Evolutionary conservation across 208 protist species (phyloP), one percentile per base, ranked within the genome.

Genomic region (Crithidia fasciculata): DNA sequence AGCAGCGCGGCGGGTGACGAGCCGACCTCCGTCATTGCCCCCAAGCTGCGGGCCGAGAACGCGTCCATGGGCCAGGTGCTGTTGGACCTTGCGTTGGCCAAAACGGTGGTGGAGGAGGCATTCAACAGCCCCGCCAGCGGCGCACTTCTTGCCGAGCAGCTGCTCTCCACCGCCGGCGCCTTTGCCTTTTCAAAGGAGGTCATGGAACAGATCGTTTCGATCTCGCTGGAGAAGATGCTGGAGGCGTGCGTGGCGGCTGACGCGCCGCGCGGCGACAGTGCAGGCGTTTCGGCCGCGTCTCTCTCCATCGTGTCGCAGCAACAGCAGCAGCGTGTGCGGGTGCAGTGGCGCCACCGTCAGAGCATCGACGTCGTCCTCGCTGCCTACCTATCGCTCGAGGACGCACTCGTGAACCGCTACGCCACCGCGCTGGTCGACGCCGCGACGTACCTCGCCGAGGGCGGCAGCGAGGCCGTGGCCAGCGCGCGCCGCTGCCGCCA

Each of bases 71-170:
- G 74, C 0, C 62, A 83, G 19, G 80, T 93, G 18, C 69, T 94
- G 37, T 75, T 94, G 19, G 89, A 93, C 59, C 81, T 96, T 15
- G 86, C 76, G 16, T 78, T 96, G 16, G 86, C 81, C 9, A 80
- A 87, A 49, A 73, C 85, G 28, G 84, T 96, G 8, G 82, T 94
- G 53, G 88, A 92, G 66, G 86, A 94, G 71, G 80, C 89, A 0
- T 73, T 95, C 43, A 60, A 70, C 36, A 85, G 87, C 69, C 82
- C 82, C 6, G 85, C 86, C 18, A 86, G 81, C 74, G 74, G 86
- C 28, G 80, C 85, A 2, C 67, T 39, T 28, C 74, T 92, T 28
- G 66, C 84, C 49, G 63, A 79, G 59, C 78, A 74, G 58, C 81
- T 92, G 36, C 73, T 91, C 12, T 41, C 65, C 19, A 81, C 79